Percentiles rank a stretch among this genome's conserved stretches.
Evolutionary conservation across 768 basidiomycete species (phyloP).

Genomic region (Rhizopogon vesiculosus): DNA sequence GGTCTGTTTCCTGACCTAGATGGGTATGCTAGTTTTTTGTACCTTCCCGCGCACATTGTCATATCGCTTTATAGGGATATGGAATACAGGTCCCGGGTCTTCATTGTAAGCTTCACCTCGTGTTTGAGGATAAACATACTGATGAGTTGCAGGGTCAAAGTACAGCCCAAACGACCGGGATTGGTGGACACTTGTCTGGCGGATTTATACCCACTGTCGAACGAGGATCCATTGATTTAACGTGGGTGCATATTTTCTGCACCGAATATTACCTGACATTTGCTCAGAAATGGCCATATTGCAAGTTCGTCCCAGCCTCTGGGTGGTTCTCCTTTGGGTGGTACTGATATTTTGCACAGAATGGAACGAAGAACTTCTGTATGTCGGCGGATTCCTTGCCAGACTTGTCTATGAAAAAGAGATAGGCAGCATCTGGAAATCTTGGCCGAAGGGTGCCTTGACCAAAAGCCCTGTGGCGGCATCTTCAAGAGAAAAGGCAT

Average conservation of each 20-base stretch:
- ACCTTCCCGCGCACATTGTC: not conserved
- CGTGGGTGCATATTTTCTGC: slow-evolving; percentile 41
- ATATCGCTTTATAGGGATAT: slow-evolving; percentile 37
- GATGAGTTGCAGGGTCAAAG: slow-evolving; percentile 61
- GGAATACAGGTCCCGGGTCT: slow-evolving; percentile 53
- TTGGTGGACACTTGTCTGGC: slow-evolving; percentile 58
- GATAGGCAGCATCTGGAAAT: slow-evolving; percentile 45
- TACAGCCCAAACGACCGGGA: slow-evolving; percentile 86
- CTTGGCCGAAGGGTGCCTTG: slow-evolving; percentile 16
- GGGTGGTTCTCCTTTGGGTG: not conserved
- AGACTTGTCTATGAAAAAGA: slow-evolving; percentile 85
- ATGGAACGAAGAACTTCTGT: slow-evolving; percentile 89
- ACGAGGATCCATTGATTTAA: slow-evolving; percentile 84
- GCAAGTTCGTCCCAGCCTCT: slow-evolving; percentile 42
- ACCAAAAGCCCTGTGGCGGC: not conserved
- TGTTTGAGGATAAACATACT: not conserved
- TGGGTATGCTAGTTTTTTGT: slow-evolving; percentile 39
- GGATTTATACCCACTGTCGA: slow-evolving; percentile 95
- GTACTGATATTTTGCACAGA: slow-evolving; percentile 32
- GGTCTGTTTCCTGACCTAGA: slow-evolving; percentile 79
- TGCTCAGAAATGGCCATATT: slow-evolving; percentile 73
- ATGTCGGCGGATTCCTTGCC: slow-evolving; percentile 75
- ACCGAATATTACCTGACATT: not conserved
- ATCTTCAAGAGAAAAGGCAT: slow-evolving; percentile 25
- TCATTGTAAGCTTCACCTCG: slow-evolving; percentile 49